Percentiles rank a stretch among this genome's conserved stretches.
phyloP scores from a whole-genome alignment of 73 alveolate species.

The Paraurostyla sp. region DNA sequence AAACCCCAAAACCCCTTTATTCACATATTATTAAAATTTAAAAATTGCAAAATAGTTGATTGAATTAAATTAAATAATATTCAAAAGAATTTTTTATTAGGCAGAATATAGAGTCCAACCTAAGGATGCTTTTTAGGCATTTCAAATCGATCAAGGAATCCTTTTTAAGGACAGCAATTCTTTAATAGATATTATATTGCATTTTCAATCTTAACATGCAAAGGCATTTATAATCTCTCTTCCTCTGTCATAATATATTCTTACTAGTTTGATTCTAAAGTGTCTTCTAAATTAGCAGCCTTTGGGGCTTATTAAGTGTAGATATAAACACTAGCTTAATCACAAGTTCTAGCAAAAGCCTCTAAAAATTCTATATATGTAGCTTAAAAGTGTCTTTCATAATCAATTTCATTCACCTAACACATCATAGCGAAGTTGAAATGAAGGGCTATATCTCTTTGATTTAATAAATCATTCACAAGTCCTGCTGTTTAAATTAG shows the following conservation, averaged over 20 bases:
- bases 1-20: too few relatives aligned
- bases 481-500: constrained; percentile 47
- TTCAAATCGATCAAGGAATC: constrained; percentile 57
- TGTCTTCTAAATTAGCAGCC: not conserved
- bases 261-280: not conserved
- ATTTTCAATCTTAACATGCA: constrained; percentile 57
- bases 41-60: too few relatives aligned
- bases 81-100: constrained; percentile 45
- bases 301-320: not conserved
- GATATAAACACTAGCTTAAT: constrained; percentile 47
- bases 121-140: constrained; percentile 75
- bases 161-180: constrained; percentile 55
- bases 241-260: constrained; percentile 57
- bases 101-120: constrained; percentile 47
- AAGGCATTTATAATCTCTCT: constrained; percentile 40
- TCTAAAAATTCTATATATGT: constrained; percentile 66
- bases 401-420: constrained; percentile 65
- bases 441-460: constrained; percentile 58
- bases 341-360: constrained; percentile 62
- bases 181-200: constrained; percentile 43
- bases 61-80: too few relatives aligned
- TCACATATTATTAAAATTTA: too few relatives aligned
- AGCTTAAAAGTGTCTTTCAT: constrained; percentile 59
- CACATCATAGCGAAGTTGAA: constrained; percentile 60
- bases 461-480: constrained; percentile 55